A percentile compares a stretch with the other conserved stretches of the same genome.
Evolutionary conservation across 257 asterid species (phyloP).

Genomic region (Anisodus tanguticus): DNA sequence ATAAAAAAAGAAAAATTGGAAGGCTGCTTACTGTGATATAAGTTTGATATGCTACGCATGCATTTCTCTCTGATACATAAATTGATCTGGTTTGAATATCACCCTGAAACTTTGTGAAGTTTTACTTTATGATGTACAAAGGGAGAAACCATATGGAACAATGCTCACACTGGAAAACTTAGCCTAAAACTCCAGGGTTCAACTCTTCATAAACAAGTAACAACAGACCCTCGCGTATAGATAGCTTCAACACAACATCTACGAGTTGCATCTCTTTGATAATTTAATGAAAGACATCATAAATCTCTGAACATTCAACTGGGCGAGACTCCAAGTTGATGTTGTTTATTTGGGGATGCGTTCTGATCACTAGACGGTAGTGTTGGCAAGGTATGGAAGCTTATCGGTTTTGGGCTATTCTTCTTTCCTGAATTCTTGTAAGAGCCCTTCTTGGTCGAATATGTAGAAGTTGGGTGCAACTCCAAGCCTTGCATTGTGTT

Average conservation of each 20-base stretch:
- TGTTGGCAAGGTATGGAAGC: neutral
- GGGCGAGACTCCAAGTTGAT: conserved; percentile 15
- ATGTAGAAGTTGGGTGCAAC: conserved; percentile 54
- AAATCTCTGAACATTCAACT: neutral
- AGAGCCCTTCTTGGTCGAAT: conserved; percentile 42
- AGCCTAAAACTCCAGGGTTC: neutral
- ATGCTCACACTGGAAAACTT: conserved; percentile 9
- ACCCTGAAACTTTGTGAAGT: neutral
- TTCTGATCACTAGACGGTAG: conserved; percentile 4
- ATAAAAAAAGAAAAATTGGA: neutral
- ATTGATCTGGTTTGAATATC: too few relatives aligned
- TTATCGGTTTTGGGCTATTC: conserved; percentile 38
- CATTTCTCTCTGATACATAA: too few relatives aligned
- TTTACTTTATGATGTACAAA: conserved; percentile 1
- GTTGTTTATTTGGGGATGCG: conserved; percentile 33
- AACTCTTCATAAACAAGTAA: neutral
- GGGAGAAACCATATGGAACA: neutral
- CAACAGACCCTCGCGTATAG: neutral
- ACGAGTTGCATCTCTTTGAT: neutral
- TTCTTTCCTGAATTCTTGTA: conserved; percentile 40
- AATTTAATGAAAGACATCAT: neutral
- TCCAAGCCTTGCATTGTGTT: conserved; percentile 49
- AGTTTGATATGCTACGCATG: too few relatives aligned
- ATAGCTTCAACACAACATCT: conserved; percentile 17
- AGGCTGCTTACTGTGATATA: neutral